phyloP scores from a whole-genome alignment of 495 filamentous ascomycete genomes.

The Zalerion maritima region DNA sequence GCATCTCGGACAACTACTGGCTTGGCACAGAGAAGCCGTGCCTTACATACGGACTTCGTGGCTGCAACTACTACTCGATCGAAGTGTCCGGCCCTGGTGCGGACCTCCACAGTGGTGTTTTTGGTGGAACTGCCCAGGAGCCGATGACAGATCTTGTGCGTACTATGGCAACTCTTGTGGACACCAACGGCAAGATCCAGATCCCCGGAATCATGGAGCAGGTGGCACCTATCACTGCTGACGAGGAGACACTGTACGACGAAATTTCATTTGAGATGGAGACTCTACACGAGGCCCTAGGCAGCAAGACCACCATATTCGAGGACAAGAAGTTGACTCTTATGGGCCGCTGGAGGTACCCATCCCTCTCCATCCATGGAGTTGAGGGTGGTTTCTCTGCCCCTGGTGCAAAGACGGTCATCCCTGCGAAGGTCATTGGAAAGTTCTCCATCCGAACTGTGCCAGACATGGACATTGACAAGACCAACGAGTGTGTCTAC shows the following conservation, averaged over 20 bases:
- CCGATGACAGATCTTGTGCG: conserved; percentile 93
- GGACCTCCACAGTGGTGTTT: conserved; percentile 92
- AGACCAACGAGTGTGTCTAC: conserved; percentile 72
- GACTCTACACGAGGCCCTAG: conserved; percentile 79
- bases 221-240: conserved; percentile 71
- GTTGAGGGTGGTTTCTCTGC: conserved; percentile 91
- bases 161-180: conserved; percentile 68
- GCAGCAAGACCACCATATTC: conserved; percentile 72
- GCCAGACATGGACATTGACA: conserved; percentile 86
- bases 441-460: conserved; percentile 98
- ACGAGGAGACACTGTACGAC: conserved; percentile 74
- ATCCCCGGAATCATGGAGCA: conserved; percentile 84
- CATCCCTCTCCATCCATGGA: conserved; percentile 90
- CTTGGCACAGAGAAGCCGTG: conserved; percentile 96
- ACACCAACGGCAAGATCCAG: conserved; percentile 75
- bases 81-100: conserved; percentile 77
- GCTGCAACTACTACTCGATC: conserved; percentile 91
- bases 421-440: conserved; percentile 90
- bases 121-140: conserved; percentile 88
- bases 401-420: conserved; percentile 93
- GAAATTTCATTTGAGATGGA: conserved; percentile 90
- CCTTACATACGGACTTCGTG: conserved; percentile 92
- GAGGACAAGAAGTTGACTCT: conserved; percentile 74
- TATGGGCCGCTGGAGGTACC: conserved; percentile 91
- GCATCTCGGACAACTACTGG: conserved; percentile 99